A percentile compares a stretch with the other conserved stretches of the same genome.
phyloP scores from a whole-genome alignment of 78 protist genomes.

The Capsaspora owczarzaki region DNA sequence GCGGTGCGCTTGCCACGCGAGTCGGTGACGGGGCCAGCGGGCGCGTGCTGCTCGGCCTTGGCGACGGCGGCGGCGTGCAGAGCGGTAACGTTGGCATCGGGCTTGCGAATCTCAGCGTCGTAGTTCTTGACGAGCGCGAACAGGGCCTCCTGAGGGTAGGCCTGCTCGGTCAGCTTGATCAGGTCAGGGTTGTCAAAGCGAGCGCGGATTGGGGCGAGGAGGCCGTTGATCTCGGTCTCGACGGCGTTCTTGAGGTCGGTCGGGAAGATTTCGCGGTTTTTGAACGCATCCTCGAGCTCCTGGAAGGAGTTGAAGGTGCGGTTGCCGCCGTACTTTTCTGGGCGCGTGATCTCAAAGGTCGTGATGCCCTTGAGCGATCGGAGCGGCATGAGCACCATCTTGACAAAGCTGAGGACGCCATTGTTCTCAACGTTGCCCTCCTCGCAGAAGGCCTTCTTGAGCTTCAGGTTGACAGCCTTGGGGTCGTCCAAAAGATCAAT shows the following conservation, averaged over 20 bases:
- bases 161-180: background rate
- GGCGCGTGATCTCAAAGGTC: background rate
- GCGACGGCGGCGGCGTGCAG: background rate
- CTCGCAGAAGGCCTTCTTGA: constrained; percentile 14
- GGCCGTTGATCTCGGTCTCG: background rate
- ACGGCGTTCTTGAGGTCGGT: constrained; percentile 10
- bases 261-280: background rate
- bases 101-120: no score
- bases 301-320: background rate
- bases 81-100: no score
- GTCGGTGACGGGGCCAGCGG: background rate
- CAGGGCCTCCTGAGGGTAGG: background rate
- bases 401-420: background rate
- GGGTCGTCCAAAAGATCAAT: constrained; percentile 10
- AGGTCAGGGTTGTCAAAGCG: background rate
- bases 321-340: constrained; percentile 6
- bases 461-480: background rate
- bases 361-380: background rate
- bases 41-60: background rate
- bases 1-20: background rate
- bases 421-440: constrained; percentile 17
- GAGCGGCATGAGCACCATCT: background rate
- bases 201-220: constrained; percentile 17
- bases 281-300: background rate
- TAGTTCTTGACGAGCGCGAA: no score